Conservation (phyloP, 345 rosid genomes). For the Populus deltoides region DNA sequence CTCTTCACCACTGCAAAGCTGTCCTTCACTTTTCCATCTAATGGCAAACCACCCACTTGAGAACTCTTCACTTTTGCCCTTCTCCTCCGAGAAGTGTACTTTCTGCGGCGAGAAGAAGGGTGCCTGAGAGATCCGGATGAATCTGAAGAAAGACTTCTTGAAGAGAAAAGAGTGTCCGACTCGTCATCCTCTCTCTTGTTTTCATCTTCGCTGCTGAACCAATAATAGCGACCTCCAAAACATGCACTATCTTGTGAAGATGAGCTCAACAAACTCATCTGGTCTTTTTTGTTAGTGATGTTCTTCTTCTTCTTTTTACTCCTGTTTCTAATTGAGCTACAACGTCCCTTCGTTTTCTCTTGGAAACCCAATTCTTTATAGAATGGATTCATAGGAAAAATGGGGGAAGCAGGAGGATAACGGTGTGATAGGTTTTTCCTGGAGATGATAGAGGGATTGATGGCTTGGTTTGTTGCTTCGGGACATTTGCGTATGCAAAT, state of each 20-base stretch:
- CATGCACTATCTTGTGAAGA: slow-evolving; percentile 47
- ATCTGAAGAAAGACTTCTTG: slow-evolving; percentile 64
- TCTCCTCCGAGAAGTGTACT: slow-evolving; percentile 14
- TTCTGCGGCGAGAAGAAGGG: slow-evolving; percentile 5
- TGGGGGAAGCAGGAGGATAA: slow-evolving; percentile 37
- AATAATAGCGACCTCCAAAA: slow-evolving; percentile 41
- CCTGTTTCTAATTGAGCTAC: background rate
- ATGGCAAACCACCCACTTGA: slow-evolving; percentile 21
- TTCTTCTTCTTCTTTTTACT: slow-evolving; percentile 28
- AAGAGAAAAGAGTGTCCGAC: slow-evolving; percentile 63
- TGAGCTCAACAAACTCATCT: slow-evolving; percentile 34
- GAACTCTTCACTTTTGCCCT: background rate
- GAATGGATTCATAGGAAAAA: slow-evolving; percentile 36
- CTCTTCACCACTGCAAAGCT: slow-evolving; percentile 74
- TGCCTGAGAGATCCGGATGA: slow-evolving; percentile 38
- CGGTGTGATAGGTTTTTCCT: slow-evolving; percentile 26
- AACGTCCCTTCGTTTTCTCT: slow-evolving; percentile 26
- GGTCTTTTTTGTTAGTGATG: slow-evolving; percentile 13
- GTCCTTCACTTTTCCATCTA: slow-evolving; percentile 47
- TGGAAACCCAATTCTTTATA: slow-evolving; percentile 23
- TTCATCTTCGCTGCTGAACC: slow-evolving; percentile 68
- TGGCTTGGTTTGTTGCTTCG: slow-evolving; percentile 10
- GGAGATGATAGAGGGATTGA: slow-evolving; percentile 23
- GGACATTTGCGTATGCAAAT: slow-evolving; percentile 40
- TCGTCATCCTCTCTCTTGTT: slow-evolving; percentile 28